phyloP scores from a whole-genome alignment of 192 early-diverging fungal species.

The Umbelopsis sp. region DNA sequence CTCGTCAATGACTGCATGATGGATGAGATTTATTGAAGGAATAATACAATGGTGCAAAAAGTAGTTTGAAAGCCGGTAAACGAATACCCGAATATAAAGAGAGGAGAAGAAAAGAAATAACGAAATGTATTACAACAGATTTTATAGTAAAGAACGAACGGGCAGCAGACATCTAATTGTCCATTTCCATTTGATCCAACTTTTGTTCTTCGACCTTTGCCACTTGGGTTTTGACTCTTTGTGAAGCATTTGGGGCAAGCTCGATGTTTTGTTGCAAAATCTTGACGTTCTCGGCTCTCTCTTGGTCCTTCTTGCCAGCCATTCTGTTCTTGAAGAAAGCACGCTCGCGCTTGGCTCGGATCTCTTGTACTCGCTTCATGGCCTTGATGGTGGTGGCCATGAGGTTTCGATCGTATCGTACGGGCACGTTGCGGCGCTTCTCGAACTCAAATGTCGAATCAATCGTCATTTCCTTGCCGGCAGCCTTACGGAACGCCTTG shows the following conservation, averaged over 20 bases:
- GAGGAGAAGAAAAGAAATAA: slow-evolving; percentile 8
- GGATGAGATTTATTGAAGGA: slow-evolving; percentile 19
- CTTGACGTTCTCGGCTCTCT: slow-evolving; percentile 73
- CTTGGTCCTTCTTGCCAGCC: slow-evolving; percentile 83
- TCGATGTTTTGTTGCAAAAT: slow-evolving; percentile 89
- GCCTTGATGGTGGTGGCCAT: slow-evolving; percentile 98
- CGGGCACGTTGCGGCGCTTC: slow-evolving; percentile 97
- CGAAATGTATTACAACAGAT: not conserved
- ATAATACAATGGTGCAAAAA: slow-evolving; percentile 27
- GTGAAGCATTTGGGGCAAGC: slow-evolving; percentile 65
- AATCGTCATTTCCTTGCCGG: slow-evolving; percentile 99
- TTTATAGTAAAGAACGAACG: slow-evolving; percentile 19
- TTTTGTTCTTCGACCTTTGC: slow-evolving; percentile 58
- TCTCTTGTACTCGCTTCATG: slow-evolving; percentile 97
- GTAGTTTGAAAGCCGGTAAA: slow-evolving; percentile 8
- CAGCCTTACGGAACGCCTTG: slow-evolving; percentile 98
- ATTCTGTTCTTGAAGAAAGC: slow-evolving; percentile 94
- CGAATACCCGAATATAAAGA: slow-evolving; percentile 6
- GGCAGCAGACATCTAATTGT: slow-evolving; percentile 42
- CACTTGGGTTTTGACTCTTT: slow-evolving; percentile 67
- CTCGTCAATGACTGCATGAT: not conserved
- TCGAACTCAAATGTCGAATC: slow-evolving; percentile 98
- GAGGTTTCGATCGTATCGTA: slow-evolving; percentile 95
- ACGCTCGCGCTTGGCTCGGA: slow-evolving; percentile 89
- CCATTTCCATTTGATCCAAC: slow-evolving; percentile 65